Base-by-base conservation (phyloP, 345 rosid species). In the Salix udensis region DNA sequence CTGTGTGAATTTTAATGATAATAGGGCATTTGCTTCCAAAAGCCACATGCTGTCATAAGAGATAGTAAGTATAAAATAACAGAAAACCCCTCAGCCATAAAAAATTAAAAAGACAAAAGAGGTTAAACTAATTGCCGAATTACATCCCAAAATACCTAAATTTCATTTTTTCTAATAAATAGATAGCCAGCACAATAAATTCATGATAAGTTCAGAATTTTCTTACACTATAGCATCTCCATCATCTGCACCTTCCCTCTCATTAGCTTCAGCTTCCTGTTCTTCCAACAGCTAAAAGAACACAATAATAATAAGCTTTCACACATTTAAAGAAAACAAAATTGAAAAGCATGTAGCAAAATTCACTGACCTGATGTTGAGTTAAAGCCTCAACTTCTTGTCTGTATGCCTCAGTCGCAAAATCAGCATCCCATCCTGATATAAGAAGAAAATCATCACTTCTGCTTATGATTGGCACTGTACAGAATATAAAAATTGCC, bases 401-500 rank as follows among this genome's bases (percentile, higher is more conserved):
- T 76, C 98, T 85, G 80, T 96, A 96, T n/a, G 97, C 99, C 91
- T 94, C 97, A 7, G 99, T 96, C 18, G 99, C 99, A 88, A 96
- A 89, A 84, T 96, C 99, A 81, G 99, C 93, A 89, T 96, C 99
- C 99, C 99, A 96, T 55, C 89, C 99, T 96, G 88, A 79, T 65
- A 68, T 36, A 31, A 23, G 19, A 0, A 19, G 36, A 79, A 44
- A 48, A 36, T 50, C 37, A 58, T 4, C 64, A 23, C 28, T 24
- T 58, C 28, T 23, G 64, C 64, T 58, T n/a, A n/a, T n/a, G 24
- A 55, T 55, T 58, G 28, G 50, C 50, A 71, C 28, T 48, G 28
- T 2, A 31, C 36, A 68, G 6, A 12, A 62, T 23, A 42, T 26
- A 37, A 40, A 55, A 58, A 39, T 19, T 6, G 26, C 65, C 55